Evolutionary conservation across 179 eudicot genomes (phyloP).

Genomic region (Nepenthes alata): DNA sequence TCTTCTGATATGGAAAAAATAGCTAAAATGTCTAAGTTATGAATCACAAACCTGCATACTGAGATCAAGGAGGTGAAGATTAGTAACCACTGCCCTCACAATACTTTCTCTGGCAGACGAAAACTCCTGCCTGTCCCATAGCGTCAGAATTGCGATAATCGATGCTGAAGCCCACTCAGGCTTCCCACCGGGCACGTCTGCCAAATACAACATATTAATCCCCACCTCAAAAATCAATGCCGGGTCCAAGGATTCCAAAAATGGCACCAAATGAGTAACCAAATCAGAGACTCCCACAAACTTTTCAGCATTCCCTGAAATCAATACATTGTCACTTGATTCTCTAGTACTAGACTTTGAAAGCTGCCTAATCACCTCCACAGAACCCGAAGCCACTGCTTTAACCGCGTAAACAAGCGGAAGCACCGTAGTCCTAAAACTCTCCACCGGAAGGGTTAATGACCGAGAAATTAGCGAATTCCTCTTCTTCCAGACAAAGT

Average conservation of each 20-base stretch:
- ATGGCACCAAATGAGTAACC: constrained; percentile 79
- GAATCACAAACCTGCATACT: constrained; percentile 64
- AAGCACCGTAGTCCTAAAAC: constrained; percentile 58
- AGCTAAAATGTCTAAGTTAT: background rate
- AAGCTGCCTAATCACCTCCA: constrained; percentile 60
- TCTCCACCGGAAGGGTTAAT: constrained; percentile 47
- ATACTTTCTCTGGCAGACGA: constrained; percentile 92
- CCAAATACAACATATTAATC: constrained; percentile 81
- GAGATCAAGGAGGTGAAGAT: constrained; percentile 90
- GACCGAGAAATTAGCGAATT: constrained; percentile 69
- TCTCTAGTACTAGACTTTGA: constrained; percentile 33
- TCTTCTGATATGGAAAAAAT: background rate
- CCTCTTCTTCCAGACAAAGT: constrained; percentile 72
- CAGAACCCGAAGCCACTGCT: constrained; percentile 82
- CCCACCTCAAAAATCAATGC: constrained; percentile 92
- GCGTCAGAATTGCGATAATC: constrained; percentile 76
- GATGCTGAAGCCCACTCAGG: constrained; percentile 97
- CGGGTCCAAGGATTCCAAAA: constrained; percentile 57
- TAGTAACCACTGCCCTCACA: constrained; percentile 85
- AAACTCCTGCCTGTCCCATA: constrained; percentile 97
- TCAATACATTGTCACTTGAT: constrained; percentile 12
- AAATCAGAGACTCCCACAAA: constrained; percentile 91
- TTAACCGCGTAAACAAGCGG: constrained; percentile 85
- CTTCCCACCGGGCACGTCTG: constrained; percentile 98
- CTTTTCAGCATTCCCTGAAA: constrained; percentile 61